Evolutionary conservation across 352 stramenopile genomes (phyloP).

Genomic region (Pythium volutum): DNA sequence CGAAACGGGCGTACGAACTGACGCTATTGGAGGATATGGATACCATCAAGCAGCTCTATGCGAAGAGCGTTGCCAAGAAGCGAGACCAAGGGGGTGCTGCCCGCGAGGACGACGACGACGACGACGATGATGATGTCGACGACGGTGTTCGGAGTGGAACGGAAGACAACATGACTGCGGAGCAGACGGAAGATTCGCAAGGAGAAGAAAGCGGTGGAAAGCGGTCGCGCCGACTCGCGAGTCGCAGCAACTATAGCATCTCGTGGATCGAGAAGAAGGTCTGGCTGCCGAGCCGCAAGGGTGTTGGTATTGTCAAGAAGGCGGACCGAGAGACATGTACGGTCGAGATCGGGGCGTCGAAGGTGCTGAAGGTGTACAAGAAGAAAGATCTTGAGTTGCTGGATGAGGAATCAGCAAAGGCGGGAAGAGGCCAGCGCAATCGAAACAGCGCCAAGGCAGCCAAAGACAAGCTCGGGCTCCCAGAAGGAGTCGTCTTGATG

Average conservation of each 20-base stretch:
- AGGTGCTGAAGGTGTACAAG: constrained; percentile 81
- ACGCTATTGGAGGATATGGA: constrained; percentile 83
- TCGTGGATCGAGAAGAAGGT: constrained; percentile 88
- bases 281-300: constrained; percentile 72
- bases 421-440: constrained; percentile 48
- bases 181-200: constrained; percentile 77
- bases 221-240: constrained; percentile 66
- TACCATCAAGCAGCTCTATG: constrained; percentile 72
- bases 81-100: constrained; percentile 34
- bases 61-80: constrained; percentile 61
- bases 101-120: constrained; percentile 40
- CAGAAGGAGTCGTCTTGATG: constrained; percentile 76
- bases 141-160: constrained; percentile 44
- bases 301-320: constrained; percentile 75
- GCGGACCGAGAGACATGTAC: constrained; percentile 84
- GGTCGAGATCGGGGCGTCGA: constrained; percentile 69
- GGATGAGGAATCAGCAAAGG: constrained; percentile 53
- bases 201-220: constrained; percentile 66
- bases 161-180: constrained; percentile 45
- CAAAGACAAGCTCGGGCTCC: constrained; percentile 68
- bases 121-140: constrained; percentile 56
- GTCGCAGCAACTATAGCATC: constrained; percentile 78
- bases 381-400: constrained; percentile 85
- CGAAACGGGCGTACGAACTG: constrained; percentile 85
- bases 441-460: constrained; percentile 65